Conservation (phyloP, 106 monocot genomes). For the Dendrobium nobile region DNA sequence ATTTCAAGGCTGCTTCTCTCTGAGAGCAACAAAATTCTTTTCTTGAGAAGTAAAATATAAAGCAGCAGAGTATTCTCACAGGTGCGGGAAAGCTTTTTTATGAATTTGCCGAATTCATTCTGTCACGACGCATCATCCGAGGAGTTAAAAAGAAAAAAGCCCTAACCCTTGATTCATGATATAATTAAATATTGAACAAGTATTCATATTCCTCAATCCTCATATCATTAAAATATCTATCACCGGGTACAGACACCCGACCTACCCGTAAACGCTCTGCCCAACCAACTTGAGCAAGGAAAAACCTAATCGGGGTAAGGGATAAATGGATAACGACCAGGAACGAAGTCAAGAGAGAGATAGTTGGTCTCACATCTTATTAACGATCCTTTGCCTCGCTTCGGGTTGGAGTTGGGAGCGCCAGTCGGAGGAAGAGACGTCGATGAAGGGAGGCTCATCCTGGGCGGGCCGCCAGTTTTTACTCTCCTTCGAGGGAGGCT, state of each 20-base stretch:
- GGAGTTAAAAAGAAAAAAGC: not conserved
- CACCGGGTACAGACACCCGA: not conserved
- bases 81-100: not conserved
- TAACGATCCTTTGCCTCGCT: constrained; percentile 43
- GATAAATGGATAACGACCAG: not conserved
- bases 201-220: not conserved
- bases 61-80: no score
- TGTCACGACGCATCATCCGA: not conserved
- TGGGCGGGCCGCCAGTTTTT: constrained; percentile 24
- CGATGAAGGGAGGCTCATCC: constrained; percentile 12
- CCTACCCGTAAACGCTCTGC: not conserved
- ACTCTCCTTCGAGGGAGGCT: not conserved
- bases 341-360: not conserved
- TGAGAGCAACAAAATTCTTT: not conserved
- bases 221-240: not conserved
- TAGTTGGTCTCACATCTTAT: constrained; percentile 45
- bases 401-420: constrained; percentile 44
- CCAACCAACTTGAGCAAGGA: no score
- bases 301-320: no score
- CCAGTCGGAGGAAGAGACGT: constrained; percentile 33
- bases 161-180: not conserved
- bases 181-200: not conserved
- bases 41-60: not conserved
- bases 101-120: not conserved
- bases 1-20: not conserved